phyloP scores from a whole-genome alignment of 2,329 filamentous ascomycete genomes.

The Monilinia fructigena region DNA sequence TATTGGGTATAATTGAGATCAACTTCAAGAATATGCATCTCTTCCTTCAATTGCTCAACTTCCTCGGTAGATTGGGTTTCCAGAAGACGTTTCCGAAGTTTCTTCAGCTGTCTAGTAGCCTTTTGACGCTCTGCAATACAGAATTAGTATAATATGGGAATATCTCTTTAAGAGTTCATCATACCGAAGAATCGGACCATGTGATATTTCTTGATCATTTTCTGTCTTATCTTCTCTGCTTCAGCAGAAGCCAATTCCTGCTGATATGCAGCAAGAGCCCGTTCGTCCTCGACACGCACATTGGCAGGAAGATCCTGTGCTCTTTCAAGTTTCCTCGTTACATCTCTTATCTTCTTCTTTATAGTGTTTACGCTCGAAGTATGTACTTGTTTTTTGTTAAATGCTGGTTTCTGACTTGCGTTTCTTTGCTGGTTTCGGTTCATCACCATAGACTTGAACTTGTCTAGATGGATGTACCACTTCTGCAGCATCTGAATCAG shows the following conservation, averaged over 20 bases:
- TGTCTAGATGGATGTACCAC: constrained; percentile 39
- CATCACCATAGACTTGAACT: constrained; percentile 36
- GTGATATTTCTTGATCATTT: constrained; percentile 77
- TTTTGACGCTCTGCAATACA: constrained; percentile 64
- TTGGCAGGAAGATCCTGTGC: constrained; percentile 64
- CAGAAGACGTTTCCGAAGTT: constrained; percentile 58
- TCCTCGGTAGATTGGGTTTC: constrained; percentile 52
- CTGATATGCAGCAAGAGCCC: constrained; percentile 66
- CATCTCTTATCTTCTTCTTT: constrained; percentile 69
- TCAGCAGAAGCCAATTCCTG: constrained; percentile 60
- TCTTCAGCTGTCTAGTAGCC: constrained; percentile 64
- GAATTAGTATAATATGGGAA: constrained; percentile 23
- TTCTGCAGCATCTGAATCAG: constrained; percentile 31
- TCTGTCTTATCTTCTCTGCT: constrained; percentile 59
- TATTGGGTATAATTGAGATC: constrained; percentile 74
- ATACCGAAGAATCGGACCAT: constrained; percentile 82
- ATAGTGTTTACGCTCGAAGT: constrained; percentile 53
- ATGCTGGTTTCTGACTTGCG: constrained; percentile 35
- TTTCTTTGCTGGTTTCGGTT: constrained; percentile 38
- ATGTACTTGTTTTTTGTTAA: constrained; percentile 38
- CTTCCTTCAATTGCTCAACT: constrained; percentile 50
- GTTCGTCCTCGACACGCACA: constrained; percentile 66
- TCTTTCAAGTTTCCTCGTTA: constrained; percentile 63
- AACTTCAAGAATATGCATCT: constrained; percentile 68
- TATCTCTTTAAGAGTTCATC: constrained; percentile 31